A percentile compares a stretch with the other conserved stretches of the same genome.
phyloP scores from a whole-genome alignment of 2,329 filamentous ascomycete species.

The Microdochium bolleyi region DNA sequence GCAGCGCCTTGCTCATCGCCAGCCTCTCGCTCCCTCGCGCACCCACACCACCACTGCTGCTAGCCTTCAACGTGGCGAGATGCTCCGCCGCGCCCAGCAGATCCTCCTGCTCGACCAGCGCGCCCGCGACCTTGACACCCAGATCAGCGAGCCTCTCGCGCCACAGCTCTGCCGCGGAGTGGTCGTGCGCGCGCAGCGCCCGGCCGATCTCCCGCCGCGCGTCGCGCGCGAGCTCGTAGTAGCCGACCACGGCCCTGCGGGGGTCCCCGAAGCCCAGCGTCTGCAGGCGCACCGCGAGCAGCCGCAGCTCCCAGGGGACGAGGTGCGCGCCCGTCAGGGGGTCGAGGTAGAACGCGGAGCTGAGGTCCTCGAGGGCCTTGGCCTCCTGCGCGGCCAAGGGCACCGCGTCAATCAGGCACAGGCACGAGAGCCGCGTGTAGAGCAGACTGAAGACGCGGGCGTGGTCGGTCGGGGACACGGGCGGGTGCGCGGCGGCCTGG shows the following conservation, averaged over 20 bases:
- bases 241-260: constrained; percentile 76
- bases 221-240: constrained; percentile 81
- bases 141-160: constrained; percentile 64
- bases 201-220: constrained; percentile 54
- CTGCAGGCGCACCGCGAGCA: constrained; percentile 76
- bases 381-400: constrained; percentile 61
- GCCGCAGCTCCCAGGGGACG: constrained; percentile 79
- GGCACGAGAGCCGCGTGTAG: constrained; percentile 72
- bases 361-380: constrained; percentile 55
- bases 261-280: constrained; percentile 81
- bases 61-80: constrained; percentile 51
- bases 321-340: constrained; percentile 51
- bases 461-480: constrained; percentile 46
- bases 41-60: constrained; percentile 17
- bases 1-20: constrained; percentile 47
- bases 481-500: constrained; percentile 23
- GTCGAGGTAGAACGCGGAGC: constrained; percentile 48
- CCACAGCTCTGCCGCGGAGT: constrained; percentile 59
- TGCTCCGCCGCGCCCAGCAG: constrained; percentile 70
- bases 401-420: constrained; percentile 70
- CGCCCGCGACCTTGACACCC: constrained; percentile 57
- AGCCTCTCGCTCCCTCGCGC: constrained; percentile 18
- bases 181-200: constrained; percentile 34
- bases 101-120: constrained; percentile 81
- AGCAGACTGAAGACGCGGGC: constrained; percentile 66